Evolutionary conservation across 2,329 filamentous ascomycete species (phyloP).

Genomic region (Didymella glomerata): DNA sequence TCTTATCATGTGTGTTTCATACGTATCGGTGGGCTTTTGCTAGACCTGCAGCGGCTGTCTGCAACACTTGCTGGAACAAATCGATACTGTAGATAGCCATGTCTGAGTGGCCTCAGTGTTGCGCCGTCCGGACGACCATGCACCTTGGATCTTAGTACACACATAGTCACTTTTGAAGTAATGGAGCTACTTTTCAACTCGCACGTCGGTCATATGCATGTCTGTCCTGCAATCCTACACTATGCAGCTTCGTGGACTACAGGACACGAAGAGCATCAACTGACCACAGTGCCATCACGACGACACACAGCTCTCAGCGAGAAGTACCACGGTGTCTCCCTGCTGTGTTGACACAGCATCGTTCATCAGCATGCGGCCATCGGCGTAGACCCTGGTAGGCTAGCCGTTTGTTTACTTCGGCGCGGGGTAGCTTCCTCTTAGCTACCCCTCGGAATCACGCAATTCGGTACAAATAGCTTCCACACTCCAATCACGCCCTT

Average conservation of each 20-base stretch:
- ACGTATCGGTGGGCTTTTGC: slow-evolving; percentile 4
- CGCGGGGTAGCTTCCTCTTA: slow-evolving; percentile 16
- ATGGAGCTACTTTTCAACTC: slow-evolving; percentile 1
- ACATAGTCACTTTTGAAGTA: slow-evolving; percentile 3
- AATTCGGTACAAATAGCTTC: slow-evolving; percentile 12
- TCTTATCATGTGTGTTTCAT: slow-evolving; percentile 1
- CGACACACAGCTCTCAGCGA: background rate
- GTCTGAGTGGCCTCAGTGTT: background rate
- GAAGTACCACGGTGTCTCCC: background rate
- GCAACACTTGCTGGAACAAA: slow-evolving; percentile 17
- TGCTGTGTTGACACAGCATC: background rate
- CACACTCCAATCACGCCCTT: slow-evolving; percentile 11
- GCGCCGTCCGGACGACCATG: slow-evolving; percentile 2
- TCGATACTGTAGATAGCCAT: slow-evolving; percentile 8
- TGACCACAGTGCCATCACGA: background rate
- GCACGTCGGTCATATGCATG: background rate
- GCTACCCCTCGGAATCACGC: slow-evolving; percentile 19
- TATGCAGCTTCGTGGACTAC: background rate
- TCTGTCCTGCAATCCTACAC: too few species aligned
- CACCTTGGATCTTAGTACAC: slow-evolving; percentile 1
- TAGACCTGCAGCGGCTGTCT: slow-evolving; percentile 12
- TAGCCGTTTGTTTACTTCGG: slow-evolving; percentile 18
- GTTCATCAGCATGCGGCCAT: background rate
- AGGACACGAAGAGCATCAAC: background rate
- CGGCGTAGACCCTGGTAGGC: slow-evolving; percentile 13